Evolutionary conservation across 306 rosid genomes (phyloP), one percentile per base, ranked within the genome.

Genomic region (Medicago ruthenica): DNA sequence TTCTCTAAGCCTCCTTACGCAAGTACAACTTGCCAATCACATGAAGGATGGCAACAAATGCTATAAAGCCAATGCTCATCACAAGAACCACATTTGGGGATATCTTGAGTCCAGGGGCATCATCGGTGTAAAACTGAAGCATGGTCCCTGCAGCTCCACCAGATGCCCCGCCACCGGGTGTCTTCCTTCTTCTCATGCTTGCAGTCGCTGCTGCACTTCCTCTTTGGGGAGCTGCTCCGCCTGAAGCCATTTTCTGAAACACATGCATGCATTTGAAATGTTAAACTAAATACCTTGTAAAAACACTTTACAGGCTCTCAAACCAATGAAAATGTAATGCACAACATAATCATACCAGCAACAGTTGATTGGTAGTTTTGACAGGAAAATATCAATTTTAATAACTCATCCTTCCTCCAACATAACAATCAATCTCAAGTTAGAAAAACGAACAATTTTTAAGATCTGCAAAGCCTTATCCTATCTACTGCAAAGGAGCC

Each of bases 161-260:
- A 0, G 98, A 86, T 47, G 91, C 86, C 1, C 92, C 97, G 20
- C 90, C 86, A 18, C 90, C 78, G 2, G 97, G 50, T 1, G 93
- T 58, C 83, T 82, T 87, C 78, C 98, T 89, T 67, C 98, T 83
- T 40, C 98, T 83, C 93, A 93, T 85, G 90, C 91, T 86, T 0
- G 98, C 98, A 47, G 98, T 74, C 40, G 98, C 97, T 12, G 98
- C 98, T 11, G 97, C 95, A 88, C 91, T 89, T 88, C 98, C 98
- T 82, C 98, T 88, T 40, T 73, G 90, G 48, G 97, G 93, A 78
- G 82, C 90, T 82, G 86, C 67, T 86, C 98, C 98, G 67, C 89
- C 89, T 70, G 81, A 75, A 70, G 89, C 96, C 98, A 93, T 90
- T 82, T 86, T 86, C 96, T 90, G 87, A 59, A 76, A 67, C 59